Base-by-base conservation (phyloP, 1,284 basidiomycete genomes). In the Fomitopsis betulina region DNA sequence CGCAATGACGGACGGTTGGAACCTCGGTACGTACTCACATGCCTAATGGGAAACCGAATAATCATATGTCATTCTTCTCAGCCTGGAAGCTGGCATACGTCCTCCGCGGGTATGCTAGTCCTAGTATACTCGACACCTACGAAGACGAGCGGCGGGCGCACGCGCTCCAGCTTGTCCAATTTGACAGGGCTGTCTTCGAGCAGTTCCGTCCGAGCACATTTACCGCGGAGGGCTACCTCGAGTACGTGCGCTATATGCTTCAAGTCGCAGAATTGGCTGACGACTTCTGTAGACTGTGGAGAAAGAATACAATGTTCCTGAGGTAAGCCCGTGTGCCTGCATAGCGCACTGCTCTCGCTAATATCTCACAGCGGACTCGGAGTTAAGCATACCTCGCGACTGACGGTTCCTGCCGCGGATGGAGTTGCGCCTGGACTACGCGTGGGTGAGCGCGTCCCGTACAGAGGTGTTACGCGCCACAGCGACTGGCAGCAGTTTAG, bases 81-180 rank as follows among this genome's bases (percentile, higher is more conserved):
- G 56, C 52, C n/a, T 58, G 56, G 56, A 58, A 58, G 33, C 32
- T 58, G 3, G 56, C 56, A 10, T 54, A 53, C 40, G 52, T 43
- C 1, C 40, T 58, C n/a, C 25, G 35, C 13, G 56, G 56, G 30
- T 23, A 42, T 38, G 33, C 23, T 19, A 39, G 19, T 8, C 10
- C 12, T 3, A 1, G 13, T 23, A 23, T 58, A 27, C 43, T 58
- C 13, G 52, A 47, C n/a, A 58, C 56, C 3, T 58, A 58, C 30
- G 56, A 58, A 30, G 32, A 21, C 2, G 56, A 58, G 30, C 56
- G 56, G 6, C 51, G 52, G 2, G 17, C 56, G 6, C 42, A 30
- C 37, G 33, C 21, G n/a, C 6, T 58, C 17, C 40, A 53, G n/a
- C 52, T 58, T 15, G 45, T 58, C 3, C n/a, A 47, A 19, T 38